Evolutionary conservation across 345 rosid genomes (phyloP).

Genomic region (Ceriops tagal): DNA sequence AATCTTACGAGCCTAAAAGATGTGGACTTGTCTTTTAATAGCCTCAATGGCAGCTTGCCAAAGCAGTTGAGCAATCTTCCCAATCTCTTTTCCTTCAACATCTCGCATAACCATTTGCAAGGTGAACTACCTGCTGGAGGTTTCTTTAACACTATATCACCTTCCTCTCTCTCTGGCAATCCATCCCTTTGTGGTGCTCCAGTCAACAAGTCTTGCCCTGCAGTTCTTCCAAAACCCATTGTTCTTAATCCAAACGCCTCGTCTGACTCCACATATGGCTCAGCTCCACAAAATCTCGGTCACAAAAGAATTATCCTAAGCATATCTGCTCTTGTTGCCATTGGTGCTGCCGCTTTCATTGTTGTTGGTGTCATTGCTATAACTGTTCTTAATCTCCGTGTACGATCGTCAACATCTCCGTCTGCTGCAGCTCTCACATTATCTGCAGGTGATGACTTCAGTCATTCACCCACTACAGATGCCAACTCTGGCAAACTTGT

Average conservation of each 20-base stretch:
- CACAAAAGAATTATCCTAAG: slow-evolving; percentile 85
- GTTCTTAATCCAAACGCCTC: slow-evolving; percentile 83
- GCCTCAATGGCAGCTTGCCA: slow-evolving; percentile 60
- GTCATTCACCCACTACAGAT: slow-evolving; percentile 75
- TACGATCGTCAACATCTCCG: slow-evolving; percentile 55
- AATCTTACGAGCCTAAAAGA: slow-evolving; percentile 52
- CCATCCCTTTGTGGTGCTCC: slow-evolving; percentile 82
- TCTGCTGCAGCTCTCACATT: slow-evolving; percentile 66
- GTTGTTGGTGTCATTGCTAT: slow-evolving; percentile 88
- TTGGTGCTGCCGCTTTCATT: slow-evolving; percentile 95
- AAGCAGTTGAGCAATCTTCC: slow-evolving; percentile 79
- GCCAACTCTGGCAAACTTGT: slow-evolving; percentile 98
- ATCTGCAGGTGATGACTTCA: slow-evolving; percentile 78
- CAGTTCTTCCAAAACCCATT: slow-evolving; percentile 82
- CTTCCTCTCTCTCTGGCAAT: slow-evolving; percentile 65
- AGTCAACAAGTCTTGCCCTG: slow-evolving; percentile 79
- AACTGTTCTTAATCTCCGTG: slow-evolving; percentile 82
- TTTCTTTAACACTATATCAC: slow-evolving; percentile 73
- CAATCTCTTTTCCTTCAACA: slow-evolving; percentile 64
- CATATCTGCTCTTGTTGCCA: slow-evolving; percentile 89
- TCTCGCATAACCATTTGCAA: slow-evolving; percentile 71
- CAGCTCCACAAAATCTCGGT: slow-evolving; percentile 29
- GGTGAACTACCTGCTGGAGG: slow-evolving; percentile 88
- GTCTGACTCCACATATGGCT: slow-evolving; percentile 38
- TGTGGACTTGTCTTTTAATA: slow-evolving; percentile 70